Evolutionary conservation across 345 rosid genomes (phyloP).

Genomic region (Lumnitzera littorea): DNA sequence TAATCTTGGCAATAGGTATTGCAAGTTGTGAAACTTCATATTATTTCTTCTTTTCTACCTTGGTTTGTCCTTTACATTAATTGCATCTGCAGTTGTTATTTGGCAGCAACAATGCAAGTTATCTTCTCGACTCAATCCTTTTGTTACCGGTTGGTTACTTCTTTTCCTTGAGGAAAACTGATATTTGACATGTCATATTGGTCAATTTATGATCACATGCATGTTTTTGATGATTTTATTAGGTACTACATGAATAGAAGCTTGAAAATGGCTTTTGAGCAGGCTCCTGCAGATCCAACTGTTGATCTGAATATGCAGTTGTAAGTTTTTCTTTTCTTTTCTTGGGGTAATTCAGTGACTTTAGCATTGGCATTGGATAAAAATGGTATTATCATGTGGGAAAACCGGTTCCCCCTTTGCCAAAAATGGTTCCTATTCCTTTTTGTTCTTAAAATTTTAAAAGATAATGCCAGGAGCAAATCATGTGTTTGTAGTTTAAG

Average conservation of each 20-base stretch:
- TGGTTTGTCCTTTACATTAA: slow-evolving; percentile 5
- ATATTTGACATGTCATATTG: not conserved
- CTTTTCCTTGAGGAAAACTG: not conserved
- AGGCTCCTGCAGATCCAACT: slow-evolving; percentile 96
- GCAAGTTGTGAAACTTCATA: slow-evolving; percentile 1
- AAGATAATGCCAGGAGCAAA: too few relatives aligned
- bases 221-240: slow-evolving; percentile 11
- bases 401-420: too few relatives aligned
- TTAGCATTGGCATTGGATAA: too few relatives aligned
- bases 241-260: slow-evolving; percentile 66
- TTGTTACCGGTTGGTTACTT: slow-evolving; percentile 46
- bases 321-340: slow-evolving; percentile 37
- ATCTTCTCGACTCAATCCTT: slow-evolving; percentile 72
- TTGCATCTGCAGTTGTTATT: slow-evolving; percentile 65
- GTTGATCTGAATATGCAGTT: slow-evolving; percentile 92
- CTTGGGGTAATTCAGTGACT: too few relatives aligned
- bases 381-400: too few relatives aligned
- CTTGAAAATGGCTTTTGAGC: slow-evolving; percentile 71
- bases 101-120: slow-evolving; percentile 99
- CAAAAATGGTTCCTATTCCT: too few relatives aligned
- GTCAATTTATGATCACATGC: not conserved
- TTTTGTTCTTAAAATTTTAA: too few relatives aligned
- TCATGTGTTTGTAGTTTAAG: too few relatives aligned
- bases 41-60: slow-evolving; percentile 1
- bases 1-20: slow-evolving; percentile 96